Percentiles rank a stretch among this genome's conserved stretches.
Conservation (phyloP, 345 rosid species). For the Euphorbia peplus region DNA sequence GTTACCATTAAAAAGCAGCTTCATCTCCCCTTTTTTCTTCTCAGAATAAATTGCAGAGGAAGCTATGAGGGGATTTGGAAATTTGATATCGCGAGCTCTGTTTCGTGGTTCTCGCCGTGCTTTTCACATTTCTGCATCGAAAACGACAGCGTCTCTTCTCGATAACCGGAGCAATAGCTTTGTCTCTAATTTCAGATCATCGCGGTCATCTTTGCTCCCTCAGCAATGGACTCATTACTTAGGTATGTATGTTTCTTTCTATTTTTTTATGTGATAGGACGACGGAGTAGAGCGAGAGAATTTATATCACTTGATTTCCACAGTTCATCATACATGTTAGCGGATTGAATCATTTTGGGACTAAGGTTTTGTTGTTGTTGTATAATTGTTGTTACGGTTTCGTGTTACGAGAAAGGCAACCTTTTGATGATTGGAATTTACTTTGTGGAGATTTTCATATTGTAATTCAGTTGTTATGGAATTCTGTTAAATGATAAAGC, state of each 20-base stretch:
- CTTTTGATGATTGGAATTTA: not conserved
- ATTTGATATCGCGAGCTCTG: conserved; percentile 21
- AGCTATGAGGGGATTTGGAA: conserved; percentile 22
- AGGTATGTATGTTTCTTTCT: conserved; percentile 41
- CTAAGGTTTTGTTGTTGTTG: not conserved
- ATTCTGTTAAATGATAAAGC: not conserved
- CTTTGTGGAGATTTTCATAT: not conserved
- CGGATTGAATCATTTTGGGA: no score
- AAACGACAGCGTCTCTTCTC: conserved; percentile 16
- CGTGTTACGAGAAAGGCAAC: not conserved
- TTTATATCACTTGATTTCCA: no score
- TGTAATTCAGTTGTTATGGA: not conserved
- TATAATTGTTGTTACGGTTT: not conserved
- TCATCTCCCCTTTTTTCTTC: not conserved
- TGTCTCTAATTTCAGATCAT: conserved; percentile 7
- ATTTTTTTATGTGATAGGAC: not conserved
- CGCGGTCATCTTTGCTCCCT: conserved; percentile 16
- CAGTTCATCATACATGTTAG: no score
- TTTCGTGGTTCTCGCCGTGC: conserved; percentile 34
- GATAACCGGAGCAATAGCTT: not conserved
- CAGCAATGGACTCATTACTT: conserved; percentile 30
- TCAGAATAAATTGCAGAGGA: not conserved
- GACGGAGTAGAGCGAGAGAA: no score
- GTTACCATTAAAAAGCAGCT: not conserved
- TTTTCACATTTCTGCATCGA: conserved; percentile 24